These are phyloP conservation scores for Paramecium caudatum DNA, from an alignment of 73 alveolate species.

Conservation along the genomic window DNA sequence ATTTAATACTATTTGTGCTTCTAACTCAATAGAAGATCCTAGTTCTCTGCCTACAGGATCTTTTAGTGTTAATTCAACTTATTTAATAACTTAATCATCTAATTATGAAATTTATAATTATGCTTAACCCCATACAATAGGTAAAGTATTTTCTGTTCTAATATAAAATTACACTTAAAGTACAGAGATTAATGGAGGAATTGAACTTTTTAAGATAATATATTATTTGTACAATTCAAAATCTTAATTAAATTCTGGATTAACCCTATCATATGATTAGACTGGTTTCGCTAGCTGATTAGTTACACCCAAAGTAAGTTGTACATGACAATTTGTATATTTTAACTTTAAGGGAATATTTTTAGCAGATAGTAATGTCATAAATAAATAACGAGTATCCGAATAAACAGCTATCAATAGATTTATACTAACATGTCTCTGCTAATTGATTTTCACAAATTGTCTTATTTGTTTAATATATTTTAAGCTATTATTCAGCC, in stretches of 20 bases:
- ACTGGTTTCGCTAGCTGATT: constrained; percentile 26
- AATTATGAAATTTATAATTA: neutral
- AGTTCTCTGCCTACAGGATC: constrained; percentile 66
- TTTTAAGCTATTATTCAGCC: neutral
- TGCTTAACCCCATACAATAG: constrained; percentile 19
- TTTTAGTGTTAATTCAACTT: neutral
- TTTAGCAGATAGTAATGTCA: constrained; percentile 2
- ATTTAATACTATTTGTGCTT: constrained; percentile 33
- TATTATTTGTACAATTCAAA: constrained; percentile 48
- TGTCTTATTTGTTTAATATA: neutral
- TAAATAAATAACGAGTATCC: constrained; percentile 27
- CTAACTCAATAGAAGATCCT: neutral
- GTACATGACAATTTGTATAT: constrained; percentile 11
- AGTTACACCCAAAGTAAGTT: constrained; percentile 37
- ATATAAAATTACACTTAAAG: neutral
- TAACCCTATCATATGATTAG: neutral
- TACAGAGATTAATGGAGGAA: constrained; percentile 13
- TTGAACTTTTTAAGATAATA: neutral
- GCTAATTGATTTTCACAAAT: constrained; percentile 3
- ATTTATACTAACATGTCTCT: constrained; percentile 17
- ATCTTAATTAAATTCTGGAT: constrained; percentile 56
- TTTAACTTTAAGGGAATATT: neutral
- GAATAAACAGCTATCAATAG: constrained; percentile 39
- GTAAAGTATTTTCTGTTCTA: constrained; percentile 1
- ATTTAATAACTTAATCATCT: constrained; percentile 33